These are phyloP conservation scores for Debaryomycetaceae sp. DNA, from an alignment of 1,139 yeast genomes.

Conservation along the genomic window DNA sequence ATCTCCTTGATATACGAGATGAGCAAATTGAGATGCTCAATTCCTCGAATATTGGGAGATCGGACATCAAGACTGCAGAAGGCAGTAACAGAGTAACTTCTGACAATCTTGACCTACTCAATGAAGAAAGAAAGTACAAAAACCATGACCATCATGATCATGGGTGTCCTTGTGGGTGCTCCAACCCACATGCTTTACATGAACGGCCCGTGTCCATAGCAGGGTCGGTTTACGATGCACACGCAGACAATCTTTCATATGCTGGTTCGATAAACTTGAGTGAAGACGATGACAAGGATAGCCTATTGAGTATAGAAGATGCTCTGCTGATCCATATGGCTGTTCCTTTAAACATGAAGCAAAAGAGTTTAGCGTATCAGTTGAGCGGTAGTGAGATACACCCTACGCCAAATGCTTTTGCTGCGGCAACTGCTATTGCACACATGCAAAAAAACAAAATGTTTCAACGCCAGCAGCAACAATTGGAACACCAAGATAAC, in stretches of 20 bases:
- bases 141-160: constrained; percentile 36
- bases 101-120: constrained; percentile 14
- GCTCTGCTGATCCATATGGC: constrained; percentile 10
- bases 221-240: constrained; percentile 45
- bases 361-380: constrained; percentile 12
- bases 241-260: constrained; percentile 23
- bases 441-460: constrained; percentile 41
- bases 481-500: constrained; percentile 28
- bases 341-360: constrained; percentile 7
- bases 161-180: constrained; percentile 55
- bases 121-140: constrained; percentile 4
- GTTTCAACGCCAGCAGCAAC: constrained; percentile 17
- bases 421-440: constrained; percentile 69
- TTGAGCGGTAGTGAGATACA: constrained; percentile 38
- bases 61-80: background rate
- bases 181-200: constrained; percentile 53
- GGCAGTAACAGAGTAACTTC: constrained; percentile 13
- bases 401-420: constrained; percentile 75
- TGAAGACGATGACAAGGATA: constrained; percentile 45
- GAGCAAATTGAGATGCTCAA: constrained; percentile 46
- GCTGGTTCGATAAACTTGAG: constrained; percentile 42
- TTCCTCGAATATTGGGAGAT: constrained; percentile 7
- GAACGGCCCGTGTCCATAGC: constrained; percentile 64
- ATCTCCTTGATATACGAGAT: constrained; percentile 56
- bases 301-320: constrained; percentile 32